A percentile compares a stretch with the other conserved stretches of the same genome.
Conservation (phyloP, 495 filamentous ascomycete species). For the Bombardia bombarda region DNA sequence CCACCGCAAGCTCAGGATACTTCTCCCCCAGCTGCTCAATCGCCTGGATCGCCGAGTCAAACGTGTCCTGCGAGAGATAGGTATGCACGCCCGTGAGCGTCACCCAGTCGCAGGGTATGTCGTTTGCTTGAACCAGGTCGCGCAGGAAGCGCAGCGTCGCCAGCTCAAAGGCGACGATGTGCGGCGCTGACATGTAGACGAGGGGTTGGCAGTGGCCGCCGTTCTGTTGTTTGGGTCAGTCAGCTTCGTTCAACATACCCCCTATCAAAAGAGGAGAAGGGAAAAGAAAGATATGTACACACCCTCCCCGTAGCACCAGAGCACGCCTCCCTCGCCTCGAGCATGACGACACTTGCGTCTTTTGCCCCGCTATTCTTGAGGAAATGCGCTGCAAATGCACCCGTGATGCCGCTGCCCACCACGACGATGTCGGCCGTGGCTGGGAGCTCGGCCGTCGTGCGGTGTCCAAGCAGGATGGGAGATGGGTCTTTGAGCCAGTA, state of each 20-base stretch:
- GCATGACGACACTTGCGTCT: conserved; percentile 49
- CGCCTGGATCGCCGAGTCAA: conserved; percentile 33
- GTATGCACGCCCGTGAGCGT: conserved; percentile 34
- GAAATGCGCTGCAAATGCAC: conserved; percentile 56
- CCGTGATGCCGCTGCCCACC: conserved; percentile 67
- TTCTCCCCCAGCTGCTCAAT: conserved; percentile 32
- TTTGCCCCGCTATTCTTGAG: conserved; percentile 28
- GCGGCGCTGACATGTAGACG: conserved; percentile 40
- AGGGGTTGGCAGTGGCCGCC: conserved; percentile 68
- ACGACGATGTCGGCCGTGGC: conserved; percentile 55
- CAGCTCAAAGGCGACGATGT: conserved; percentile 58
- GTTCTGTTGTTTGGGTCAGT: conserved; percentile 31
- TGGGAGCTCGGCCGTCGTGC: conserved; percentile 54
- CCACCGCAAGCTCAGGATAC: conserved; percentile 44
- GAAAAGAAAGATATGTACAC: conserved; percentile 13
- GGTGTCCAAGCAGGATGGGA: conserved; percentile 47
- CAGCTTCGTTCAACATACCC: too few relatives aligned
- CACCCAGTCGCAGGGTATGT: conserved; percentile 57
- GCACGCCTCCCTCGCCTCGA: conserved; percentile 73
- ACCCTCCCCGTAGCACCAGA: conserved; percentile 74
- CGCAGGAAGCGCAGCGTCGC: conserved; percentile 47
- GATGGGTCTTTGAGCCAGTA: conserved; percentile 67
- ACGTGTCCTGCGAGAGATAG: conserved; percentile 41
- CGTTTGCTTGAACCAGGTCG: conserved; percentile 39
- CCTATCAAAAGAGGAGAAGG: neutral